These are phyloP conservation scores for Aspergillus fumigatiaffinis DNA, from an alignment of 2,329 filamentous ascomycete species.

Conservation along the genomic window DNA sequence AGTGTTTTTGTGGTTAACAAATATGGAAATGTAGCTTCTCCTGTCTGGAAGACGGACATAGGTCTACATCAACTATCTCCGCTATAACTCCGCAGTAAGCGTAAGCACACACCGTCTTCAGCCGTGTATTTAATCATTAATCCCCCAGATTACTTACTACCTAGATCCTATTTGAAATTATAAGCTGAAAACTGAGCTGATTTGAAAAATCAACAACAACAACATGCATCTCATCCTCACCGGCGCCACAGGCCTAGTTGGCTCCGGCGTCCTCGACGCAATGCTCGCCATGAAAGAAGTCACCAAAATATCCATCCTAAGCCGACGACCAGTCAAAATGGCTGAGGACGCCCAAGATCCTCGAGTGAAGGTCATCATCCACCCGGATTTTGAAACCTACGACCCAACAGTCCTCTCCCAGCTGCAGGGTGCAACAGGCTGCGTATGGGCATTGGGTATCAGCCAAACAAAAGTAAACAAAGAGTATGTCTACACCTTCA, in stretches of 20 bases:
- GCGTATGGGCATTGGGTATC: constrained; percentile 70
- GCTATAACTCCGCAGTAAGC: not conserved
- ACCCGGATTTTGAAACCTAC: constrained; percentile 63
- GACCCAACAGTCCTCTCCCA: constrained; percentile 50
- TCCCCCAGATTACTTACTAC: too few relatives aligned
- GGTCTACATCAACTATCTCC: not conserved
- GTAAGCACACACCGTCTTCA: too few relatives aligned
- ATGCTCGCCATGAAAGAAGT: constrained; percentile 44
- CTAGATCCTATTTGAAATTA: too few relatives aligned
- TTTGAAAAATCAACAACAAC: too few relatives aligned
- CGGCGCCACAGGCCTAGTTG: constrained; percentile 63
- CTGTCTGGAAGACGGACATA: not conserved
- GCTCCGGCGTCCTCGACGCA: constrained; percentile 56
- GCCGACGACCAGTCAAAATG: constrained; percentile 60
- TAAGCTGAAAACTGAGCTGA: too few relatives aligned
- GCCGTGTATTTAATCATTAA: too few relatives aligned
- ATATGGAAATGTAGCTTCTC: too few relatives aligned
- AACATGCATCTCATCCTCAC: constrained; percentile 56
- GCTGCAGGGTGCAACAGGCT: constrained; percentile 61
- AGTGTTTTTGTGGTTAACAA: too few relatives aligned
- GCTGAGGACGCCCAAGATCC: constrained; percentile 43
- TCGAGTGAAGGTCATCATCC: constrained; percentile 62
- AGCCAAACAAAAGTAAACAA: constrained; percentile 56
- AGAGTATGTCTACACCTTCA: constrained; percentile 41
- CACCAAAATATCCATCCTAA: constrained; percentile 57